Evolutionary conservation across 345 rosid genomes (phyloP), one percentile per base, ranked within the genome.

Genomic region (Salix dunnii): DNA sequence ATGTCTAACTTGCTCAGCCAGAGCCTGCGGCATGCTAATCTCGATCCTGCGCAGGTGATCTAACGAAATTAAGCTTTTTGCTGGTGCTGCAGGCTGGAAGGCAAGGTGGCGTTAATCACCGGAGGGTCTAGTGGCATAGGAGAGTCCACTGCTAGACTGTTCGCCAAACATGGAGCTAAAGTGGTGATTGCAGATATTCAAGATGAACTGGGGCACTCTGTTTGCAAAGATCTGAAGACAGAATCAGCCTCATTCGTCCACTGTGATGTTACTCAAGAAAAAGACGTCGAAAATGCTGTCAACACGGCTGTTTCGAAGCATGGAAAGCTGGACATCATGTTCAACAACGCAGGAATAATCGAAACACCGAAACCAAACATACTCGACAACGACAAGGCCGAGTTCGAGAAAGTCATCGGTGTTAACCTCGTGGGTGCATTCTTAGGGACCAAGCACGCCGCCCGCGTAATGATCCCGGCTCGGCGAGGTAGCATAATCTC

Each of bases 51-150:
- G 14, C 12, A 9, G 14, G 12, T 2, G 14, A 9, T 9, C 46
- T 42, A 2, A 11, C 10, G 14, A 9, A 11, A 7, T 7, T 38
- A 1, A 42, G 14, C 14, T 42, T 9, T 42, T 9, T 1, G 2
- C 40, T 9, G 3, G 14, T 42, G 12, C 10, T 42, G 14, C 21
- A 85, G 76, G 81, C 71, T 85, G 35, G 86, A 82, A 67, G 84
- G 86, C 4, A 85, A 80, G 75, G 82, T 83, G 0, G 81, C 86
- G 11, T 69, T 80, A 17, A 76, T 85, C 71, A 85, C 86, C 7
- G 86, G 88, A 6, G 88, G 84, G 6, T 84, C 88, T 43, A 78
- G 84, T 66, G 83, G 88, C n/a, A 67, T 82, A 43, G 88, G 88
- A 18, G 77, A 80, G 61, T 68, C 77, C 78, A 76, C 83, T 20